Evolutionary conservation across 1,139 yeast species (phyloP).

Genomic region (Lodderomyces jiufengensis): DNA sequence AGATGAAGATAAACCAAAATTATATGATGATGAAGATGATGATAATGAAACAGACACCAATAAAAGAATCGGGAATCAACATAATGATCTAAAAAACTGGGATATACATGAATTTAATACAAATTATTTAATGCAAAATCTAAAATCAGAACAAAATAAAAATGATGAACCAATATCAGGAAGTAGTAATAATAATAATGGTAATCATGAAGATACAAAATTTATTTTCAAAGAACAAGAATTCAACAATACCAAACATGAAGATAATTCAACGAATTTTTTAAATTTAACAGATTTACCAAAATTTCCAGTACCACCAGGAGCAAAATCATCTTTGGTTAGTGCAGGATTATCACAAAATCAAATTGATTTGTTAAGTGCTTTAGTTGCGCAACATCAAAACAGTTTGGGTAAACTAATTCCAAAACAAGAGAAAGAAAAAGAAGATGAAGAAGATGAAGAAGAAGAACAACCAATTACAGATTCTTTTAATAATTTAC

Average conservation of each 20-base stretch:
- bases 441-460: constrained; percentile 5
- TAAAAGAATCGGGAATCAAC: background rate
- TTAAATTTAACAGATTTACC: constrained; percentile 35
- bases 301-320: constrained; percentile 66
- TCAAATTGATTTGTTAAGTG: constrained; percentile 70
- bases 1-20: constrained; percentile 65
- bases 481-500: too few species aligned
- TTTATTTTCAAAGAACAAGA: background rate
- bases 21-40: constrained; percentile 15
- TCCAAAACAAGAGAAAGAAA: constrained; percentile 13
- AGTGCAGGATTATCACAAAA: constrained; percentile 64
- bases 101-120: constrained; percentile 5
- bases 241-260: background rate
- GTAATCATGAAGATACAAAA: constrained; percentile 5
- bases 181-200: constrained; percentile 3
- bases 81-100: constrained; percentile 4
- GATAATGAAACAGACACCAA: background rate
- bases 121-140: too few species aligned
- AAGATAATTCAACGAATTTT: constrained; percentile 5
- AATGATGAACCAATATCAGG: background rate
- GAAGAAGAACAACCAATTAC: too few species aligned
- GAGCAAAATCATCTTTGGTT: constrained; percentile 59
- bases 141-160: too few species aligned
- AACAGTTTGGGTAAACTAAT: constrained; percentile 24
- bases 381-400: constrained; percentile 70